Evolutionary conservation across 2,329 filamentous ascomycete species (phyloP), one percentile per base, ranked within the genome.

Genomic region (Fonsecaea monophora): DNA sequence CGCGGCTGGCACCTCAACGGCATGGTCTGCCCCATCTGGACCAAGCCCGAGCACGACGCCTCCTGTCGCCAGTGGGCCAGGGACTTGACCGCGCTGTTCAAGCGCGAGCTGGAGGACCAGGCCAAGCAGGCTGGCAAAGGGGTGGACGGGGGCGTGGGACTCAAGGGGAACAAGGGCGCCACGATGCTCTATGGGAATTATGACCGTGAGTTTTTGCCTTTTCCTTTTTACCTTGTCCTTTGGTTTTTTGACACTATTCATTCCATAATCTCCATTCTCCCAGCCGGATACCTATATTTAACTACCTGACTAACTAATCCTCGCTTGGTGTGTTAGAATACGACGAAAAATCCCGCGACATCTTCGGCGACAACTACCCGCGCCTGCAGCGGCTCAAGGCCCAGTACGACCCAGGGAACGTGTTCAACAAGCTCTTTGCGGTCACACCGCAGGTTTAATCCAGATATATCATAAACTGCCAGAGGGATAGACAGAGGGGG

Each of bases 1-100:
- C 77, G 83, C 4, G 81, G 80, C 7, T 72, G 73, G 5, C 81
- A 81, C 42, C 81, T 81, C 67, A 82, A 84, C 56, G 78, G 79
- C 1, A 74, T 81, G 60, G 76, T 81, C 1, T 71, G 73, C 5
- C 75, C 81, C 35, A 75, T 77, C 10, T 84, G 82, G 82, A 75
- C 76, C 1, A 76, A 81, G 42, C 42, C 73, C 3, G 72, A 68
- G 6, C 75, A 78, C 25, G 82, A 84, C 65, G 37, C 38, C 0
- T 73, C 76, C 9, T 75, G 81, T 21, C 75, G 80, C 0, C 70
- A 73, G 2, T 81, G 81, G 72, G 82, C 81, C 18, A 73, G 80
- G 2, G 72, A 74, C 10, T 55, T 82, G 6, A 74, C 74, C 50
- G 74, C 68, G 30, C 58, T 73, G 68, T 76, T 75, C 62, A 72